Evolutionary conservation across 305 asterid genomes (phyloP).

Genomic region (Salvia sclarea): DNA sequence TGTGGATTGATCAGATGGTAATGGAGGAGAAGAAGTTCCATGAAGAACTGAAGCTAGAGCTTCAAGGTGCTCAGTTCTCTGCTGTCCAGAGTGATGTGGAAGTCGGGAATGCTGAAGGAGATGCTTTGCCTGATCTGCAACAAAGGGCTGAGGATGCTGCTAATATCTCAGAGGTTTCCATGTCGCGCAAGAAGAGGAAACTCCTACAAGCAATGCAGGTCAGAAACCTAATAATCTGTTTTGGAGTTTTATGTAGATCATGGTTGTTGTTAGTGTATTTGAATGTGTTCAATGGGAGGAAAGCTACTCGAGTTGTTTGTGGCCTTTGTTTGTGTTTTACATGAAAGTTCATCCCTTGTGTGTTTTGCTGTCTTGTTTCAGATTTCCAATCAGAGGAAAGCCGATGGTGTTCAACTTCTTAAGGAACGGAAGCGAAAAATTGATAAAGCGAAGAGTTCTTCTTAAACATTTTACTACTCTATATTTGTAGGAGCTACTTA

Average conservation of each 20-base stretch:
- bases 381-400: conserved; percentile 55
- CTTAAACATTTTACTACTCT: neutral
- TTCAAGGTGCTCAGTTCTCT: conserved; percentile 46
- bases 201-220: conserved; percentile 69
- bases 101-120: conserved; percentile 43
- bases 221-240: conserved; percentile 11
- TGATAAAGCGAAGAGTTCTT: conserved; percentile 48
- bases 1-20: conserved; percentile 52
- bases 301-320: neutral
- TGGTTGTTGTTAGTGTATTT: neutral
- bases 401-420: conserved; percentile 34
- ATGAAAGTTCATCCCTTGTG: neutral
- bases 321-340: neutral
- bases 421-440: conserved; percentile 51
- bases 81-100: conserved; percentile 35
- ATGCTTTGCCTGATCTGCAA: conserved; percentile 38
- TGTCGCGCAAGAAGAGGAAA: conserved; percentile 66
- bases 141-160: conserved; percentile 61
- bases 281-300: neutral
- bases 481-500: neutral
- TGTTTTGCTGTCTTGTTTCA: conserved; percentile 36
- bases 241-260: neutral
- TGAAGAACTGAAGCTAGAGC: conserved; percentile 62
- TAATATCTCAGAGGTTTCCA: conserved; percentile 47
- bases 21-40: conserved; percentile 57